Evolutionary conservation across 2,329 filamentous ascomycete species (phyloP).

Genomic region (Saccharata proteae): DNA sequence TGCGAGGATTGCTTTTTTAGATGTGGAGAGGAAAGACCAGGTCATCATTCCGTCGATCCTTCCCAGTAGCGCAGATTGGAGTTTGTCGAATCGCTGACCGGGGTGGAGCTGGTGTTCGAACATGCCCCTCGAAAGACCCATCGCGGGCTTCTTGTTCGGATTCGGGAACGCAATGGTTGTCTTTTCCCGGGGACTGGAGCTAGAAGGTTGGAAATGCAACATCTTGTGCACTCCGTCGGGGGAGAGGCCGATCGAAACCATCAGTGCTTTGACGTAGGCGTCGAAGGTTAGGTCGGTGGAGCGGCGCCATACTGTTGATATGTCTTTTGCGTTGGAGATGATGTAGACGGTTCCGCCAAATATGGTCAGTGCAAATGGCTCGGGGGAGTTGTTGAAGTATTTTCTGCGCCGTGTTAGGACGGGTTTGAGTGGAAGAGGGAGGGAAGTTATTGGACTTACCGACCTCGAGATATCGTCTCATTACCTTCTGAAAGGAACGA

Average conservation of each 20-base stretch:
- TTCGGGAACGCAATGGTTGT: background rate
- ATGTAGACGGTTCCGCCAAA: slow-evolving; percentile 3
- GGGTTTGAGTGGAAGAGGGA: no score
- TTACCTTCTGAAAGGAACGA: slow-evolving; percentile 1
- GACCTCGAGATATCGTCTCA: slow-evolving; percentile 1
- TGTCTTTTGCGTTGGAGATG: background rate
- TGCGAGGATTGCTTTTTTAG: background rate
- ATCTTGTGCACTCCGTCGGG: background rate
- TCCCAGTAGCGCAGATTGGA: slow-evolving; percentile 1
- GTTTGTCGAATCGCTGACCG: slow-evolving; percentile 2
- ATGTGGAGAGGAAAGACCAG: background rate
- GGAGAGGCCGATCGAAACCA: slow-evolving; percentile 1
- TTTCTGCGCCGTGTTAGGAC: background rate
- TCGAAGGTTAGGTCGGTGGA: slow-evolving; percentile 4
- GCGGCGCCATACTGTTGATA: slow-evolving; percentile 1
- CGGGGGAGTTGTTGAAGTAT: background rate
- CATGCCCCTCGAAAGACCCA: slow-evolving; percentile 2
- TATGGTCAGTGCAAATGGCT: slow-evolving; percentile 1
- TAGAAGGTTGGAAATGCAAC: background rate
- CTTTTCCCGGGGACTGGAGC: no score
- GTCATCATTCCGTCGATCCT: background rate
- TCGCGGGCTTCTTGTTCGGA: slow-evolving; percentile 1
- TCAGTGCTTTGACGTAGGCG: slow-evolving; percentile 2
- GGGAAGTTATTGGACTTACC: no score
- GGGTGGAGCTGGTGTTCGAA: slow-evolving; percentile 6